These are phyloP conservation scores for Emericellopsis atlantica DNA, from an alignment of 2,329 filamentous ascomycete genomes.

Conservation along the genomic window DNA sequence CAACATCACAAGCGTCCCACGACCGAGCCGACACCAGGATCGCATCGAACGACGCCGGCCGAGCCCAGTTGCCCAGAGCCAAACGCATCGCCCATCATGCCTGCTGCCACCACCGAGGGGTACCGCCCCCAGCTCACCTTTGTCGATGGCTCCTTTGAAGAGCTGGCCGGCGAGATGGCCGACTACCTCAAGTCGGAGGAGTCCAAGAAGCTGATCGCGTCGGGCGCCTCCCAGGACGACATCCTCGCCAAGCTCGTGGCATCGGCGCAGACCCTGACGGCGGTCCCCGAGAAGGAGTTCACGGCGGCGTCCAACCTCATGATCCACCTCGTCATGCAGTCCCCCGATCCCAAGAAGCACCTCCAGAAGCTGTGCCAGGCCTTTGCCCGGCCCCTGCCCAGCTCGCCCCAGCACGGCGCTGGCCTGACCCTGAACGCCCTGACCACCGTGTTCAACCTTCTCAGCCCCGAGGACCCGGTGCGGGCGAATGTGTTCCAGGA, in stretches of 20 bases:
- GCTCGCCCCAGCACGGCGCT: conserved; percentile 73
- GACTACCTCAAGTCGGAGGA: conserved; percentile 81
- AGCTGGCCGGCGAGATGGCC: conserved; percentile 88
- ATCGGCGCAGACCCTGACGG: conserved; percentile 65
- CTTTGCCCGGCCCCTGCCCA: conserved; percentile 74
- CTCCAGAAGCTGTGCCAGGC: conserved; percentile 82
- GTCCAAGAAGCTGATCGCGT: conserved; percentile 61
- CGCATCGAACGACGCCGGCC: conserved; percentile 5
- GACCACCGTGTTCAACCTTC: conserved; percentile 92
- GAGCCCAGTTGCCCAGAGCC: no score
- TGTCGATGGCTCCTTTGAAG: conserved; percentile 87
- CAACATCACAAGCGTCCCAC: background rate
- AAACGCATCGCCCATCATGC: conserved; percentile 8
- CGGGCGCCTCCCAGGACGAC: conserved; percentile 52
- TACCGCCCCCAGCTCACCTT: conserved; percentile 50
- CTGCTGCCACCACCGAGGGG: conserved; percentile 6
- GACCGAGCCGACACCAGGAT: conserved; percentile 9
- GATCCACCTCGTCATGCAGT: conserved; percentile 82
- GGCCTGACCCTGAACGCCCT: conserved; percentile 82
- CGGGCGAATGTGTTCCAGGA: conserved; percentile 86
- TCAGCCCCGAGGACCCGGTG: conserved; percentile 61
- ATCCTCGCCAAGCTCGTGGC: conserved; percentile 81
- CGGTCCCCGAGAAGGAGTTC: conserved; percentile 90
- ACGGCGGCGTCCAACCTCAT: conserved; percentile 94
- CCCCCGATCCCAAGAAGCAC: conserved; percentile 72